Evolutionary conservation across 345 rosid genomes (phyloP), one percentile per base, ranked within the genome.

Genomic region (Cardamine chenopodiifolia): DNA sequence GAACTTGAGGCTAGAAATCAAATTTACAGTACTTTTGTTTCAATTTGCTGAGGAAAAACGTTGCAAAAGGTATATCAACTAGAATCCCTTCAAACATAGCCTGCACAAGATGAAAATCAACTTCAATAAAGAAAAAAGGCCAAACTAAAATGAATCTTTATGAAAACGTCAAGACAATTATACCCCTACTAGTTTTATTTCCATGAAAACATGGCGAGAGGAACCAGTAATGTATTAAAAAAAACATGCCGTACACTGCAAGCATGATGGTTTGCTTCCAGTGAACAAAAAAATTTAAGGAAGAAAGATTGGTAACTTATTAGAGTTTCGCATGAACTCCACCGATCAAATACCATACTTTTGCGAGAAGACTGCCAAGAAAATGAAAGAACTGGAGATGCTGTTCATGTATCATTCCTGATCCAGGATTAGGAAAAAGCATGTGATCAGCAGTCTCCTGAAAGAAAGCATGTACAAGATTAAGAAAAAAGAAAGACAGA

Each of bases 71-170:
- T 72, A 95, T 89, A 74, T 95, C 99, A 80, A 95, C 98, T 44
- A 95, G 91, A 85, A 95, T 92, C 68, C 99, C 97, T 87, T 95
- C 99, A 84, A 89, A 95, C 97, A 95, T 90, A 49, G 98, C 98
- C 99, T 95, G 84, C 83, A 52, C 76, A 70, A 80, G 68, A 45
- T 47, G 31, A 53, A 26, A 72, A 57, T 19, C 61, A 47, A 68
- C 66, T 66, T 54, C 31, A 64, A 26, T 48, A 37, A 47, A 28
- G 26, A 44, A 22, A 40, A 68, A 32, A 66, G 6, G 59, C 14
- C 19, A 50, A n/a, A 5, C 25, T 11, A 22, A 28, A 63, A n/a
- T 0, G 35, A 31, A 13, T 12, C 8, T 32, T 14, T 13, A 26
- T 12, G 31, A 48, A 53, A 76, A 39, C 22, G 25, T 44, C 65